Percentiles rank a stretch among this genome's conserved stretches.
phyloP scores from a whole-genome alignment of 148 eudicot species.

The Fagopyrum esculentum region DNA sequence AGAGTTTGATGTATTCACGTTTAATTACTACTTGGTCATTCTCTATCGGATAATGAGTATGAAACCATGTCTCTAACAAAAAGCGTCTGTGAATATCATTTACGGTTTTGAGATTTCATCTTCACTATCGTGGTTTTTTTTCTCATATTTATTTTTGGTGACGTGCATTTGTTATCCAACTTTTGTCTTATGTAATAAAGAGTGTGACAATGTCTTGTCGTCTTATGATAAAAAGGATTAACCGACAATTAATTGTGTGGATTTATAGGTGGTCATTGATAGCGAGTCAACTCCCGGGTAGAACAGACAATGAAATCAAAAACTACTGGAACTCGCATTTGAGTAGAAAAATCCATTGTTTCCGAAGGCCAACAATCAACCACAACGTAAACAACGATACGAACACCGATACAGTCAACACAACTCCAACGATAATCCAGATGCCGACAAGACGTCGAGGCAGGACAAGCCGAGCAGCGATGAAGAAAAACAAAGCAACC shows the following conservation, averaged over 20 bases:
- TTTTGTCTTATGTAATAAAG: no score
- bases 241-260: not conserved
- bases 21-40: no score
- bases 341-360: slow-evolving; percentile 46
- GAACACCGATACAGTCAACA: not conserved
- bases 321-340: slow-evolving; percentile 94
- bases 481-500: slow-evolving; percentile 35
- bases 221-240: not conserved
- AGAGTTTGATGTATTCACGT: no score
- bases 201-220: no score
- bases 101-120: no score
- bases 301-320: slow-evolving; percentile 95
- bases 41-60: no score
- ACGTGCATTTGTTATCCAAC: no score
- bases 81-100: no score
- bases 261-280: slow-evolving; percentile 15
- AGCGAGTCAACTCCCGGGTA: slow-evolving; percentile 49
- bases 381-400: not conserved
- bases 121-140: no score
- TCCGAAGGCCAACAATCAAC: slow-evolving; percentile 16
- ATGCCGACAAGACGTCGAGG: slow-evolving; percentile 29
- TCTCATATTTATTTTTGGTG: no score
- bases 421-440: not conserved
- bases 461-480: slow-evolving; percentile 35
- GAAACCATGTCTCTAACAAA: no score